Evolutionary conservation across 31 red algal genomes (phyloP).

Genomic region (Porphyra umbilicalis): DNA sequence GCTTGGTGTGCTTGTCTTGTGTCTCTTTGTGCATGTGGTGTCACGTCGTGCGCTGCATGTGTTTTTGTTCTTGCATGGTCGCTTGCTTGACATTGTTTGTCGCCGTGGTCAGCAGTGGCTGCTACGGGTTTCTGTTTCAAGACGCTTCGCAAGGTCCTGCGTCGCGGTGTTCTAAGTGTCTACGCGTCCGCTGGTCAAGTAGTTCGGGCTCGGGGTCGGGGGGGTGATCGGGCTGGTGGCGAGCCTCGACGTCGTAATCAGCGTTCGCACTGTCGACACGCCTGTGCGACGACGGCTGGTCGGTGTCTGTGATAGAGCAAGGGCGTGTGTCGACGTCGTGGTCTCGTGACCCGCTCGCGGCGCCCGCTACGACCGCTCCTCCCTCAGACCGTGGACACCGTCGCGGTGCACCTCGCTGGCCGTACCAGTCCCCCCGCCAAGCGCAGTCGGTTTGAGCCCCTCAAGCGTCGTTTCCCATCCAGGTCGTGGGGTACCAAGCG

Average conservation of each 20-base stretch:
- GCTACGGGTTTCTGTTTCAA: not conserved
- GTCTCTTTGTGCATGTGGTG: not conserved
- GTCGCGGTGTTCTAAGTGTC: not conserved
- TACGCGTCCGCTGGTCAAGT: not conserved
- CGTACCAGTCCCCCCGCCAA: not conserved
- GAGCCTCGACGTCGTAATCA: too few relatives aligned
- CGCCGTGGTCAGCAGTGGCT: not conserved
- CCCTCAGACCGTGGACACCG: not conserved
- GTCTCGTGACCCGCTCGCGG: not conserved
- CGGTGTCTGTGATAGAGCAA: not conserved
- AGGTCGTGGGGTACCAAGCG: not conserved
- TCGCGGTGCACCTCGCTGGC: not conserved
- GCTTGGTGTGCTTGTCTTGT: not conserved
- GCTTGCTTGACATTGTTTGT: not conserved
- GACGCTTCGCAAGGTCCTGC: not conserved
- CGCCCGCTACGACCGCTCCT: not conserved
- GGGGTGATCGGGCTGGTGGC: too few relatives aligned
- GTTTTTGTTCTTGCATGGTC: not conserved
- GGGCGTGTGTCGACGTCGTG: not conserved
- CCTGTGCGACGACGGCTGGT: not conserved
- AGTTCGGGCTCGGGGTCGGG: not conserved
- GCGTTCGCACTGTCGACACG: too few relatives aligned
- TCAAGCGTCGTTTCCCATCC: not conserved
- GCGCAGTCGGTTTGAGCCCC: not conserved
- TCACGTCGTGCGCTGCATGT: not conserved